Percentiles rank a stretch among this genome's conserved stretches.
These are phyloP conservation scores for Vanderwaltozyma polyspora DNA, from an alignment of 805 yeast species.

Conservation along the genomic window DNA sequence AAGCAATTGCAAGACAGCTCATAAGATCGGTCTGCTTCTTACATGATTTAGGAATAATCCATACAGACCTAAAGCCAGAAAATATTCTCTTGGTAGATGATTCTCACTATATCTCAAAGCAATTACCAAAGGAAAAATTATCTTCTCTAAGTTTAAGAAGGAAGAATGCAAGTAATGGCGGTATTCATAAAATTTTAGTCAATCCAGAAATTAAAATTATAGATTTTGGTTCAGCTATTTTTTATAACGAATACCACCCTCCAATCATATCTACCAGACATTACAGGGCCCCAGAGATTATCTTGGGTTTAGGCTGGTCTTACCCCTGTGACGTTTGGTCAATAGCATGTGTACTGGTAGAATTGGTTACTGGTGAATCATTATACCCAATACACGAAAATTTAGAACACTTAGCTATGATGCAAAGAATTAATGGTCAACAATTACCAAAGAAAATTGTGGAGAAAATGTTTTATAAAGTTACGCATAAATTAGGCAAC, in stretches of 20 bases:
- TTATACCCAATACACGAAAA: conserved; percentile 91
- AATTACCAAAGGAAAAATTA: conserved; percentile 12
- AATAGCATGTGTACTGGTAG: conserved; percentile 85
- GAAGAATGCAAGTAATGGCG: conserved; percentile 22
- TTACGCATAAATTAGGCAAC: conserved; percentile 23
- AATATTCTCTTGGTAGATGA: conserved; percentile 52
- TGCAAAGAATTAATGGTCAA: conserved; percentile 65
- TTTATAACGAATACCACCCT: conserved; percentile 88
- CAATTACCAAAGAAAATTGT: conserved; percentile 32
- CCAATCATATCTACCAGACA: conserved; percentile 89
- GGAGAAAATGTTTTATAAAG: conserved; percentile 26
- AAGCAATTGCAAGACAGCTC: conserved; percentile 76
- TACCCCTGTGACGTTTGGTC: conserved; percentile 97
- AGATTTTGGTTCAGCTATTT: conserved; percentile 96
- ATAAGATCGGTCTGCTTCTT: conserved; percentile 76
- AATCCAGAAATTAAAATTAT: conserved; percentile 81
- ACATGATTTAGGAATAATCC: conserved; percentile 83
- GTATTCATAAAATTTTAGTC: conserved; percentile 33
- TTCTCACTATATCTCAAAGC: conserved; percentile 6
- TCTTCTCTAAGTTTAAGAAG: conserved; percentile 21
- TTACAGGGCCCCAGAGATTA: conserved; percentile 94
- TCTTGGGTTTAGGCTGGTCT: conserved; percentile 92
- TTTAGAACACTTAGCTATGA: conserved; percentile 87
- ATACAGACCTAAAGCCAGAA: conserved; percentile 95
- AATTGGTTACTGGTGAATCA: conserved; percentile 87